A percentile compares a stretch with the other conserved stretches of the same genome.
Evolutionary conservation across 805 yeast genomes (phyloP).

Genomic region (Ogataea nonfermentans): DNA sequence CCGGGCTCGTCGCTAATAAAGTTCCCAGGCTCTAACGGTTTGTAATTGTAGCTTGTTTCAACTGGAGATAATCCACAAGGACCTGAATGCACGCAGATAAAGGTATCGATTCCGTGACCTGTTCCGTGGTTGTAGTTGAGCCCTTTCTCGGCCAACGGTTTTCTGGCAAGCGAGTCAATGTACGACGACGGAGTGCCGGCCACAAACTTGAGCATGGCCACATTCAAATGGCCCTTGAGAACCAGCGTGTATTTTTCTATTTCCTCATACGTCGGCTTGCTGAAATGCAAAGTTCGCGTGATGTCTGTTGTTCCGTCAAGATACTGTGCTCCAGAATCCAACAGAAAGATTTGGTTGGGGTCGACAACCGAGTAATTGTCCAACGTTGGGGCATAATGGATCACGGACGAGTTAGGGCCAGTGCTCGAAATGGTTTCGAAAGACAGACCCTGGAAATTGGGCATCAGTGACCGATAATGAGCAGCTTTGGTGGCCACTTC

Average conservation of each 20-base stretch:
- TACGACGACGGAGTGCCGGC: constrained; percentile 70
- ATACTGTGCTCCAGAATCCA: constrained; percentile 92
- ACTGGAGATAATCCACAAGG: constrained; percentile 74
- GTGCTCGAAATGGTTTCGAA: constrained; percentile 76
- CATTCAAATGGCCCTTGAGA: constrained; percentile 85
- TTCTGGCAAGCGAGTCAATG: constrained; percentile 82
- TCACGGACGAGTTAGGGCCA: constrained; percentile 72
- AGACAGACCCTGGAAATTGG: constrained; percentile 62
- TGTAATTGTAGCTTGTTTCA: constrained; percentile 36
- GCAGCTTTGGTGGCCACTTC: constrained; percentile 55
- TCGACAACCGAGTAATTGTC: constrained; percentile 60
- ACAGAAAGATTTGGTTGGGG: constrained; percentile 64
- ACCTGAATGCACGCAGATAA: constrained; percentile 89
- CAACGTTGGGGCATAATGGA: constrained; percentile 70
- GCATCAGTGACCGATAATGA: constrained; percentile 41
- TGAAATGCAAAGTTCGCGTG: constrained; percentile 81
- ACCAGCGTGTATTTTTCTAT: constrained; percentile 75
- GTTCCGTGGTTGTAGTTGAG: constrained; percentile 92
- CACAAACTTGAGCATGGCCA: constrained; percentile 79
- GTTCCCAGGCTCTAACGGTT: constrained; percentile 64
- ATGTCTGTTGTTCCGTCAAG: constrained; percentile 95
- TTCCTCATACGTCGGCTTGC: constrained; percentile 55
- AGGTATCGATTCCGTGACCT: constrained; percentile 96
- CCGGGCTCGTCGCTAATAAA: constrained; percentile 94
- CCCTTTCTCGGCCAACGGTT: constrained; percentile 77